A percentile compares a stretch with the other conserved stretches of the same genome.
phyloP scores from a whole-genome alignment of 306 rosid species.

The Trifolium repens region DNA sequence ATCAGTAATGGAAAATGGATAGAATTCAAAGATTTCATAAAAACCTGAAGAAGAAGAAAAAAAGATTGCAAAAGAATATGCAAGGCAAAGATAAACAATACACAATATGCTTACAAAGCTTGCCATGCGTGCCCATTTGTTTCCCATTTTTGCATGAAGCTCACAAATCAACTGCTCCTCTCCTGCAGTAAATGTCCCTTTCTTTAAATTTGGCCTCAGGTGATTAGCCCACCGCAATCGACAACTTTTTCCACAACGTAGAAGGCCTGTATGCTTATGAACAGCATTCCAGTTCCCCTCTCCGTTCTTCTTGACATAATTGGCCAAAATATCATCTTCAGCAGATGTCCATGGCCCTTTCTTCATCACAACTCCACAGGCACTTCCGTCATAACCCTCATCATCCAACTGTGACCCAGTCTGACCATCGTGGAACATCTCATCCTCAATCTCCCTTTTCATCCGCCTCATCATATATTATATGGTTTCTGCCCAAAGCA shows the following conservation, averaged over 20 bases:
- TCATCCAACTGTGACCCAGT: slow-evolving; percentile 54
- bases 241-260: slow-evolving; percentile 98
- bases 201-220: slow-evolving; percentile 95
- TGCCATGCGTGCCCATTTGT: slow-evolving; percentile 99
- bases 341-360: slow-evolving; percentile 97
- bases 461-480: slow-evolving; percentile 60
- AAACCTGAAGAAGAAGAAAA: background rate
- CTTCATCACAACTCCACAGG: slow-evolving; percentile 58
- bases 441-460: slow-evolving; percentile 66
- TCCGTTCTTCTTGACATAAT: slow-evolving; percentile 90
- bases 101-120: slow-evolving; percentile 68
- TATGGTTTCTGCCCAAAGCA: slow-evolving; percentile 46
- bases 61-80: slow-evolving; percentile 9
- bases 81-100: slow-evolving; percentile 36
- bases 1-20: slow-evolving; percentile 27
- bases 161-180: slow-evolving; percentile 82
- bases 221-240: slow-evolving; percentile 98
- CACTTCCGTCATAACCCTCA: slow-evolving; percentile 60
- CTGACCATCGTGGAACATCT: slow-evolving; percentile 50
- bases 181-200: slow-evolving; percentile 81
- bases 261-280: slow-evolving; percentile 89
- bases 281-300: slow-evolving; percentile 99
- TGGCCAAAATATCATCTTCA: slow-evolving; percentile 86
- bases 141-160: slow-evolving; percentile 92
- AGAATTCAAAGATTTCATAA: slow-evolving; percentile 33